Evolutionary conservation across 345 rosid genomes (phyloP).

Genomic region (Eutrema heterophyllum): DNA sequence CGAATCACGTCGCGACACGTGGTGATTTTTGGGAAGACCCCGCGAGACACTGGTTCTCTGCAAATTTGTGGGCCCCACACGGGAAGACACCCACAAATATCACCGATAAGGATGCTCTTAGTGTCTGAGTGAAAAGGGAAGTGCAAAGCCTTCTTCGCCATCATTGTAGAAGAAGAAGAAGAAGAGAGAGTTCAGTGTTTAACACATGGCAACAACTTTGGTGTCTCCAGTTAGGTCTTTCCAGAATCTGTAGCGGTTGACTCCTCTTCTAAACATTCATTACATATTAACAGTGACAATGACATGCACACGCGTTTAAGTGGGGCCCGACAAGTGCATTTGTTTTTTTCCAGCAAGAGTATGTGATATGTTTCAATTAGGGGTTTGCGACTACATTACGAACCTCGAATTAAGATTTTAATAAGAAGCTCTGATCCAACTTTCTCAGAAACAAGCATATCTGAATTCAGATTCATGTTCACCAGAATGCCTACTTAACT

Average conservation of each 20-base stretch:
- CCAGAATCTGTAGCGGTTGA: not conserved
- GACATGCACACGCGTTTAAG: constrained; percentile 1
- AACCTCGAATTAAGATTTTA: not conserved
- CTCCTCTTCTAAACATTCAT: constrained; percentile 1
- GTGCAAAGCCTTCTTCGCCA: not conserved
- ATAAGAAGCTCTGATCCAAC: not conserved
- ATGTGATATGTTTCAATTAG: not conserved
- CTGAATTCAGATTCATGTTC: not conserved
- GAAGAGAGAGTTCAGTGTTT: not conserved
- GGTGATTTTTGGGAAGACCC: too few relatives aligned
- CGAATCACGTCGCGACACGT: too few relatives aligned
- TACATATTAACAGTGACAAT: not conserved
- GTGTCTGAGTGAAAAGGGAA: not conserved
- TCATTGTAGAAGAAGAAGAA: not conserved
- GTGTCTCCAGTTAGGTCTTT: not conserved
- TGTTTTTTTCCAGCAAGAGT: not conserved
- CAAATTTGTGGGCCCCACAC: too few relatives aligned
- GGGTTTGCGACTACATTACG: not conserved
- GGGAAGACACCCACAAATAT: too few relatives aligned
- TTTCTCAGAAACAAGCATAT: constrained; percentile 7
- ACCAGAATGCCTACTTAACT: not conserved
- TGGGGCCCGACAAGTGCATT: not conserved
- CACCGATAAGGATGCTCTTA: too few relatives aligned
- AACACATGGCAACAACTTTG: constrained; percentile 4
- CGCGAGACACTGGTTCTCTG: too few relatives aligned